phyloP scores from a whole-genome alignment of 2,329 filamentous ascomycete genomes.

The Botrytis tulipae region DNA sequence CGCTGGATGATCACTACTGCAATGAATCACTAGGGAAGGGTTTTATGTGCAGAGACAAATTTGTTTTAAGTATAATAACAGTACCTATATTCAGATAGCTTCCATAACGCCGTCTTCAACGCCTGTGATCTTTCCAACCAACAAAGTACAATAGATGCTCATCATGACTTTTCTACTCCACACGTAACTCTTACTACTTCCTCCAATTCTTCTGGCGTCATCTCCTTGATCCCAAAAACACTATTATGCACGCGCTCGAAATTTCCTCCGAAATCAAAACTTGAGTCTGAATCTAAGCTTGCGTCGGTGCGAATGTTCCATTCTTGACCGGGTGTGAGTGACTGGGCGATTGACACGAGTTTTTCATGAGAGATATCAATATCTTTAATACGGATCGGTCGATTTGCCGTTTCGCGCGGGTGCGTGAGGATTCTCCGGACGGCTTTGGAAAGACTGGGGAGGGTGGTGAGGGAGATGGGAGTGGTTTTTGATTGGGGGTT shows the following conservation, averaged over 20 bases:
- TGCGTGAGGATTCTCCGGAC: constrained; percentile 50
- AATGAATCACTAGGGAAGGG: neutral
- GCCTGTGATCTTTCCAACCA: neutral
- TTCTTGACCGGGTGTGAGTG: constrained; percentile 27
- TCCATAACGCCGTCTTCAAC: neutral
- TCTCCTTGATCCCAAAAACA: constrained; percentile 69
- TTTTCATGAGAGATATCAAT: constrained; percentile 41
- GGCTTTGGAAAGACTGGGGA: constrained; percentile 37
- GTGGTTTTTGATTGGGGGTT: neutral
- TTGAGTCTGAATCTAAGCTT: constrained; percentile 21
- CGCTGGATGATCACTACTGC: neutral
- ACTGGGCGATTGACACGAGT: constrained; percentile 25
- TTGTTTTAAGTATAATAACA: neutral
- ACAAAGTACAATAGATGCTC: neutral
- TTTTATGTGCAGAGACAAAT: neutral
- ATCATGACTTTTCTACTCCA: neutral
- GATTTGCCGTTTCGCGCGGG: constrained; percentile 53
- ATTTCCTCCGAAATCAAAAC: constrained; percentile 35
- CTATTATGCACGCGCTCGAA: constrained; percentile 49
- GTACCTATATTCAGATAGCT: neutral
- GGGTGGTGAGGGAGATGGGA: neutral
- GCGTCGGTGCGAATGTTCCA: constrained; percentile 27
- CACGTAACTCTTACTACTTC: constrained; percentile 11
- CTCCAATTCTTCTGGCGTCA: constrained; percentile 45
- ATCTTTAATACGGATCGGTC: constrained; percentile 47